Evolutionary conservation across 2,329 filamentous ascomycete genomes (phyloP), one percentile per base, ranked within the genome.

Genomic region (Penicillium sp.): DNA sequence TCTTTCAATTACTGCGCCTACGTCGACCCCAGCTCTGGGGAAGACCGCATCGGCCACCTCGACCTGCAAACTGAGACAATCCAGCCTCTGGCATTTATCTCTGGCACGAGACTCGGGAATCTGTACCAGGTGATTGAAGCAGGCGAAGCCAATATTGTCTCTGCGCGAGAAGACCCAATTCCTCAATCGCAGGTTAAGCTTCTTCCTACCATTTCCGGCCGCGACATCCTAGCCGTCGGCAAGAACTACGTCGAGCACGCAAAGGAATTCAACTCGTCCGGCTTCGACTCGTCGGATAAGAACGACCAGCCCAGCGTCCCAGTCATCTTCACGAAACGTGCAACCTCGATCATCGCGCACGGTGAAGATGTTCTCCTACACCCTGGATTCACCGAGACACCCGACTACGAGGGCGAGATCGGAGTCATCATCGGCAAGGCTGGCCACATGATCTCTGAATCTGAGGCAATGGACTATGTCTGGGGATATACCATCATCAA

Each of bases 241-340:
- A 86, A 87, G 69, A 87, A 86, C 66, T 87, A 87, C 66, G 74
- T 76, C 35, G 84, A 85, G 46, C 85, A 87, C 67, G 85, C 85
- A 1, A 83, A 80, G 57, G 84, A 87, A 63, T 87, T 87, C 73
- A 85, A 86, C 66, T 77, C 72, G 11, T 84, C 81, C 1, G 84
- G 85, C 0, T 87, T 81, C 66, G 85, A 87, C 69, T 80, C 78
- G 59, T 84, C 79, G 5, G 85, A 87, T 66, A 86, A 86, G 65
- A 74, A 78, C 0, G 84, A 84, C 58, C 74, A 76, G 47, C 84
- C 84, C 0, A 82, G 80, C 0, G 81, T 85, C 63, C 84, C 84
- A 0, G 84, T 86, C 8, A 85, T 85, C 58, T 85, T 86, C 70
- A 85, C 83, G 3, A 86, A 86, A 66, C 77, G 84, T 1, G 78